Base-by-base conservation (phyloP, 352 stramenopile species). In the Thraustochytrium sp. region DNA sequence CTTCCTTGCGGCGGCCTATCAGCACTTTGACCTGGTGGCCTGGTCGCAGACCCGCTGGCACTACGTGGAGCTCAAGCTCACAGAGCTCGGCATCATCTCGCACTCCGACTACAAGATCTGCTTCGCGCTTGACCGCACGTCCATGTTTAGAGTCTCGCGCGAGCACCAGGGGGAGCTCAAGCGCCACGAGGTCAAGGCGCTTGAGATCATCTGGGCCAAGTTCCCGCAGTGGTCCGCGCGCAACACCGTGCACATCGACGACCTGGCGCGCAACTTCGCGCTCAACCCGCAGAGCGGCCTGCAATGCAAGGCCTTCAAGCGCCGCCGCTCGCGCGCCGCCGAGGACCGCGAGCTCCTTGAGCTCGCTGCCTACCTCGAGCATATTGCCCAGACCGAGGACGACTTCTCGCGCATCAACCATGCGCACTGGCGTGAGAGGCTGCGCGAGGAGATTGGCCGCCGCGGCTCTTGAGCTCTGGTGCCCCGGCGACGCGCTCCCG, bases 51-150 rank as follows among this genome's bases (percentile, higher is more conserved):
- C 92, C 23, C 92, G 87, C 8, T 96, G 92, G 92, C 86, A 90
- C 72, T 96, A 92, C 89, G 87, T 96, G 5, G 92, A 96, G 85
- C 89, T 90, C 36, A 96, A 96, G 80, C 86, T 96, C 49, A 94
- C 88, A 11, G 92, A 95, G 76, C 78, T 96, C 21, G 90, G 90
- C 13, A 92, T 94, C 86, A 63, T 96, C n/a, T 90, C 85, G 23
- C 86, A 92, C 82, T 83, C 85, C 61, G 49, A 42, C 21, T 87
- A 82, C 84, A 78, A 49, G 61, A 84, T 85, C 63, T 82, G 82
- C 48, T 86, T 86, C 46, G 77, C 83, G 9, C 64, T 87, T 8
- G 59, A 87, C 56, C 55, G 74, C 61, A 89, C 87, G 1, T 85
- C 53, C 61, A 90, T 90, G 88, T 90, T 90, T 55, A 78, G 82